phyloP scores from a whole-genome alignment of 2,329 filamentous ascomycete species.

The Aspergillus vadensis region DNA sequence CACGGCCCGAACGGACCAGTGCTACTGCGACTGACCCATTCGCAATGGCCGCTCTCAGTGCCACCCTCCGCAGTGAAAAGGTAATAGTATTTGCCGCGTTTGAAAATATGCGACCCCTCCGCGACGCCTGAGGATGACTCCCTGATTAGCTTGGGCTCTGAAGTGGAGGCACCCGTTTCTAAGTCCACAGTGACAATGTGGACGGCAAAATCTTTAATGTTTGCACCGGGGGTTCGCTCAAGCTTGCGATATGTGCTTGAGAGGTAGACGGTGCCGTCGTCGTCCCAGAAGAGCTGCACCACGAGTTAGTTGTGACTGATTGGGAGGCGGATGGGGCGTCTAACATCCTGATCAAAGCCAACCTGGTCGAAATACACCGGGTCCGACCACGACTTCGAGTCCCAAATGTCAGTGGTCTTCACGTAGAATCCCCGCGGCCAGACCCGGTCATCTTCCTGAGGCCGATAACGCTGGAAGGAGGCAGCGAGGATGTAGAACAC shows the following conservation, averaged over 20 bases:
- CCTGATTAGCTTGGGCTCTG: conserved; percentile 43
- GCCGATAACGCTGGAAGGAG: conserved; percentile 45
- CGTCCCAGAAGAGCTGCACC: conserved; percentile 53
- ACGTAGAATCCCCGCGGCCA: conserved; percentile 59
- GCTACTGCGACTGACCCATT: conserved; percentile 59
- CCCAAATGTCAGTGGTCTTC: conserved; percentile 56
- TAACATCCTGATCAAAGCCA: conserved; percentile 57
- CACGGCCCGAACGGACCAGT: conserved; percentile 62
- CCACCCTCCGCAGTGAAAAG: conserved; percentile 58
- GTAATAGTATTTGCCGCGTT: conserved; percentile 56
- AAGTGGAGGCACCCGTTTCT: conserved; percentile 34
- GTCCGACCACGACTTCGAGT: conserved; percentile 55
- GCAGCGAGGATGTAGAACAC: conserved; percentile 53
- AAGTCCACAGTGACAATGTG: conserved; percentile 40
- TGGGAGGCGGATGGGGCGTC: conserved; percentile 12
- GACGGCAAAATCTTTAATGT: conserved; percentile 55
- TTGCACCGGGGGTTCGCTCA: conserved; percentile 40
- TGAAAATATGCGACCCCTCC: conserved; percentile 59
- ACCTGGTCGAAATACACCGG: conserved; percentile 58
- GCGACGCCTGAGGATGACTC: conserved; percentile 48
- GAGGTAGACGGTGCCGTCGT: conserved; percentile 54
- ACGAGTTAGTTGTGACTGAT: background rate
- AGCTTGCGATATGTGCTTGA: conserved; percentile 44
- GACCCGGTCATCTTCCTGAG: conserved; percentile 49
- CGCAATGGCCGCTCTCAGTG: conserved; percentile 62